These are phyloP conservation scores for Mycena haematopus DNA, from an alignment of 768 basidiomycete genomes.

Conservation along the genomic window DNA sequence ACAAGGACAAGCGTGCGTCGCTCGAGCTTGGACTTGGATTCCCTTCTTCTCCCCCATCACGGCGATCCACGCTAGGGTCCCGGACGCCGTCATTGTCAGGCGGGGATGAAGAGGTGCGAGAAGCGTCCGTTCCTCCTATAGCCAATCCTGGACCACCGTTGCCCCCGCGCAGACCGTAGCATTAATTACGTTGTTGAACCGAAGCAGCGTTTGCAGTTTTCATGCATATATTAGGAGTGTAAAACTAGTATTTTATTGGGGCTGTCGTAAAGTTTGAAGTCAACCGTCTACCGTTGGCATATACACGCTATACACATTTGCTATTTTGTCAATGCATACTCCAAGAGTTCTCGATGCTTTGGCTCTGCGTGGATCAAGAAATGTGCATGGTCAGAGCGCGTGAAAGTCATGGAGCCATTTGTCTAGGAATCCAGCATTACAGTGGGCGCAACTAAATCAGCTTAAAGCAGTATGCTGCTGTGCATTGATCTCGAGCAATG, in stretches of 20 bases:
- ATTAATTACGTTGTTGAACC: not conserved
- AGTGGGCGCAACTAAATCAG: too few species aligned
- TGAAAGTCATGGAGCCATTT: too few species aligned
- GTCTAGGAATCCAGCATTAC: too few species aligned
- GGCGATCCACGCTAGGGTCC: slow-evolving; percentile 15
- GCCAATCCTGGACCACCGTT: slow-evolving; percentile 17
- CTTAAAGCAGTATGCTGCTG: too few species aligned
- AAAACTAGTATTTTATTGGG: slow-evolving; percentile 9
- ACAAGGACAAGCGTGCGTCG: slow-evolving; percentile 44
- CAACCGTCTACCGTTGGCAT: too few species aligned
- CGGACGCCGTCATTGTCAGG: not conserved
- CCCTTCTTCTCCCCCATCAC: slow-evolving; percentile 25
- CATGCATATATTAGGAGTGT: slow-evolving; percentile 16
- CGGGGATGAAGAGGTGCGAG: slow-evolving; percentile 9
- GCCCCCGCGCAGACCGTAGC: slow-evolving; percentile 14
- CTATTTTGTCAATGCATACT: too few species aligned
- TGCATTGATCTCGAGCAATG: too few species aligned
- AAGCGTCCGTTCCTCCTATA: not conserved
- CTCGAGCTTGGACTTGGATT: slow-evolving; percentile 32
- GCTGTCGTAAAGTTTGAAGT: too few species aligned
- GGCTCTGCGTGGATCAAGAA: too few species aligned
- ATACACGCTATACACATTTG: too few species aligned
- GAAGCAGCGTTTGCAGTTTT: not conserved
- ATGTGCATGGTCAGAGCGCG: too few species aligned
- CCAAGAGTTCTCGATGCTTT: too few species aligned